Evolutionary conservation across 1,139 yeast species (phyloP).

Genomic region (Yamadazyma songkhlaensis): DNA sequence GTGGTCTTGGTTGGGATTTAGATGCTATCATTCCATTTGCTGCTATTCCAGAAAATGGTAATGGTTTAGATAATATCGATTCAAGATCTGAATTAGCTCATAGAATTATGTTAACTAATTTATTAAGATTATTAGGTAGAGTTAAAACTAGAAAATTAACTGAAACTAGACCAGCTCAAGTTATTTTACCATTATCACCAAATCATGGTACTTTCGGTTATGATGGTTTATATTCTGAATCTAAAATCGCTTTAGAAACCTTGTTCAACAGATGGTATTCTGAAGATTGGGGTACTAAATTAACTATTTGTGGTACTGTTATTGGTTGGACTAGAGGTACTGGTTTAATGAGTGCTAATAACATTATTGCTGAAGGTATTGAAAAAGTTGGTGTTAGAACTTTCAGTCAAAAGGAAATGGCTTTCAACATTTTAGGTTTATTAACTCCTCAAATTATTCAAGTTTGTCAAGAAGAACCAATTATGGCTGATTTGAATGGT

Average conservation of each 20-base stretch:
- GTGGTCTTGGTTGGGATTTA: conserved; percentile 97
- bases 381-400: conserved; percentile 96
- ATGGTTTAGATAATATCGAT: conserved; percentile 88
- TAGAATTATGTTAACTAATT: conserved; percentile 95
- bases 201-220: conserved; percentile 98
- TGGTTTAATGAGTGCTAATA: conserved; percentile 96
- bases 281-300: conserved; percentile 92
- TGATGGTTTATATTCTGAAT: conserved; percentile 97
- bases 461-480: conserved; percentile 90
- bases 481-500: conserved; percentile 97
- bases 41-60: conserved; percentile 98
- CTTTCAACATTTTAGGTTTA: conserved; percentile 93
- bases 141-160: conserved; percentile 82
- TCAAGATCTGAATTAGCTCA: conserved; percentile 97
- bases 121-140: conserved; percentile 86
- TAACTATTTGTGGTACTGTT: conserved; percentile 96
- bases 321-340: conserved; percentile 99
- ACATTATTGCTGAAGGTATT: conserved; percentile 95
- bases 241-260: conserved; percentile 91
- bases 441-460: conserved; percentile 83
- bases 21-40: conserved; percentile 97
- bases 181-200: conserved; percentile 92
- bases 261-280: conserved; percentile 98
- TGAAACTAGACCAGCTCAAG: conserved; percentile 98
- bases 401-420: conserved; percentile 98